A percentile compares a stretch with the other conserved stretches of the same genome.
Conservation (phyloP, 495 filamentous ascomycete genomes). For the Jackrogersella minutella region DNA sequence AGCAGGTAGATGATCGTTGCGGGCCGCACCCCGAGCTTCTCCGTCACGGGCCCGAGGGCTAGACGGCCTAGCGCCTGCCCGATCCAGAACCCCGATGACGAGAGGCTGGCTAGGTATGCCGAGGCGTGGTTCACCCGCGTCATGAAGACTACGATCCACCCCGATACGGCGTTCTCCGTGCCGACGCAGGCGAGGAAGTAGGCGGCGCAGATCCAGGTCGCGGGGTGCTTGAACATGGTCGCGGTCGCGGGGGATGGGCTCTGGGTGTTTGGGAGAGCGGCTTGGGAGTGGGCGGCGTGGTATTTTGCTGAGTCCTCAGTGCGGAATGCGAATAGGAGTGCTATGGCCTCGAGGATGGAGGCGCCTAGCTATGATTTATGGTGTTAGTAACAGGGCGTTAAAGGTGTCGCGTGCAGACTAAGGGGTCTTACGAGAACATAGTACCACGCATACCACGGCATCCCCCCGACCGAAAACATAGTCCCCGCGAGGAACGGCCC, state of each 20-base stretch:
- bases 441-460: constrained; percentile 65
- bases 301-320: constrained; percentile 62
- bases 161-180: constrained; percentile 72
- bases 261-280: constrained; percentile 21
- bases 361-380: constrained; percentile 56
- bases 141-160: constrained; percentile 80
- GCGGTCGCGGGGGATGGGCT: constrained; percentile 35
- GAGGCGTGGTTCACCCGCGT: constrained; percentile 69
- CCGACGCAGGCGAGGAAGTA: constrained; percentile 77
- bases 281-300: constrained; percentile 51
- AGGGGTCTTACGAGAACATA: constrained; percentile 48
- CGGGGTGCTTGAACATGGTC: constrained; percentile 24
- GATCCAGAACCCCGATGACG: constrained; percentile 76
- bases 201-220: constrained; percentile 72
- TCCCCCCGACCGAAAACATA: constrained; percentile 56
- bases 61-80: constrained; percentile 73
- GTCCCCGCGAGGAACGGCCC: constrained; percentile 72
- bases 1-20: constrained; percentile 57
- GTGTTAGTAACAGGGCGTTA: not conserved
- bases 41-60: constrained; percentile 63
- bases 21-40: constrained; percentile 65
- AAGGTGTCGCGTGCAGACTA: not conserved
- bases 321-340: constrained; percentile 65
- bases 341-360: constrained; percentile 62
- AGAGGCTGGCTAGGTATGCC: constrained; percentile 70